A percentile compares a stretch with the other conserved stretches of the same genome.
Conservation (phyloP, 2,329 filamentous ascomycete species). For the Cyclaneusma minus region DNA sequence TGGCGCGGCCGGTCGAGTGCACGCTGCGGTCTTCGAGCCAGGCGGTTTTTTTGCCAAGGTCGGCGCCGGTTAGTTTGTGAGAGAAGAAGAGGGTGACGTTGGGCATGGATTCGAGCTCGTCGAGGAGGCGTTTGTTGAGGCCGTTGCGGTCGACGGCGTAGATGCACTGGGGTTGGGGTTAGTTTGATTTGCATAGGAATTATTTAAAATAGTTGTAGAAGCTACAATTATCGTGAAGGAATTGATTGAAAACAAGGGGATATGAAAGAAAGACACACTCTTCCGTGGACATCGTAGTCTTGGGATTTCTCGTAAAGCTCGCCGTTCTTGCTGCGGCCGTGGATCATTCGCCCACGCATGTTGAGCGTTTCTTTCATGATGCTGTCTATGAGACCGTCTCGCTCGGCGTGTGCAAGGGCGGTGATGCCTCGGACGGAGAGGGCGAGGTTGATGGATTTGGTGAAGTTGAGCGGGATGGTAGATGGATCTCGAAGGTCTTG, state of each 20-base stretch:
- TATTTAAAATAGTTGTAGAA: not conserved
- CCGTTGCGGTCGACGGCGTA: constrained; percentile 72
- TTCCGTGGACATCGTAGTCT: constrained; percentile 76
- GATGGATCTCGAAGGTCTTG: constrained; percentile 73
- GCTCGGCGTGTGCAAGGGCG: constrained; percentile 58
- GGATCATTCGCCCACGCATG: constrained; percentile 95
- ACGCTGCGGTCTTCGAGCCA: constrained; percentile 61
- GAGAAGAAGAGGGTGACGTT: constrained; percentile 91
- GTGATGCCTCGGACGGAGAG: constrained; percentile 89
- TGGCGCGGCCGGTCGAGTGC: constrained; percentile 18
- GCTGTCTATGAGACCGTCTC: constrained; percentile 51
- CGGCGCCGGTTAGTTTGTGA: constrained; percentile 81
- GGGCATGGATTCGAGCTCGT: constrained; percentile 66
- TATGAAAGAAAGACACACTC: constrained; percentile 35
- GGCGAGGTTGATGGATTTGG: constrained; percentile 95
- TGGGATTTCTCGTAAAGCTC: constrained; percentile 65
- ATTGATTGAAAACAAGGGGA: not conserved
- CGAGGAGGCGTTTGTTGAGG: constrained; percentile 70
- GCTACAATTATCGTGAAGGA: no score
- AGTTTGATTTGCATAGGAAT: not conserved
- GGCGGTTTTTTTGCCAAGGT: constrained; percentile 63
- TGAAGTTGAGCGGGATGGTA: constrained; percentile 82
- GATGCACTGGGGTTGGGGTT: constrained; percentile 42
- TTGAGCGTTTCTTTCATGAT: constrained; percentile 71
- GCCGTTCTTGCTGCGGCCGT: constrained; percentile 50